phyloP scores from a whole-genome alignment of 129 eudicot genomes.

The Chrysanthemum makinoi region DNA sequence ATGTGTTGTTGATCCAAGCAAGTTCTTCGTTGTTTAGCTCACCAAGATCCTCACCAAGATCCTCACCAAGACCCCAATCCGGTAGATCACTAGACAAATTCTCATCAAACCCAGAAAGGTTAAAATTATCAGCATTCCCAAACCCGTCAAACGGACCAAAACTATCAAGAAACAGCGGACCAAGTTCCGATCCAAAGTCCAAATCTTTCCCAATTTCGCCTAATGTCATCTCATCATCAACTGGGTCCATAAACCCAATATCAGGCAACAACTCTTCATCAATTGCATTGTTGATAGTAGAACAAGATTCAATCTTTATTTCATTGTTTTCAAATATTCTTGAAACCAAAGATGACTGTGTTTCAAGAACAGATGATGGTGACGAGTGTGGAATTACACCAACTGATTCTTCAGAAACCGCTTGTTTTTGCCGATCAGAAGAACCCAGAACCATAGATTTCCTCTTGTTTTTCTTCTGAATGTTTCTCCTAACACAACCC shows the following conservation, averaged over 20 bases:
- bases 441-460: neutral
- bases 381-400: slow-evolving; percentile 45
- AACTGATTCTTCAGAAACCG: slow-evolving; percentile 50
- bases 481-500: neutral
- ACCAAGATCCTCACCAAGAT: slow-evolving; percentile 21
- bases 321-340: slow-evolving; percentile 11
- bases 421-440: slow-evolving; percentile 9
- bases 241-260: slow-evolving; percentile 9
- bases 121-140: slow-evolving; percentile 41
- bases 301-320: slow-evolving; percentile 7
- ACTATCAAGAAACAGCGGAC: slow-evolving; percentile 29
- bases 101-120: slow-evolving; percentile 44
- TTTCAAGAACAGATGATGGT: slow-evolving; percentile 49
- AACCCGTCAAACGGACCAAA: slow-evolving; percentile 38
- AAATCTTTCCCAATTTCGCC: slow-evolving; percentile 40
- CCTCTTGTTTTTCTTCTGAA: slow-evolving; percentile 1
- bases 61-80: slow-evolving; percentile 56
- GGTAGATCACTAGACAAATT: slow-evolving; percentile 35
- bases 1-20: slow-evolving; percentile 59
- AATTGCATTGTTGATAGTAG: neutral
- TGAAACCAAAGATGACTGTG: slow-evolving; percentile 31
- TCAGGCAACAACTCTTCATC: slow-evolving; percentile 13
- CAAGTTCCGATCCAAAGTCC: slow-evolving; percentile 44
- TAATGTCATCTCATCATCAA: slow-evolving; percentile 38
- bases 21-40: slow-evolving; percentile 44